A percentile compares a stretch with the other conserved stretches of the same genome.
Conservation (phyloP, 2,329 filamentous ascomycete species). For the Calonectria pseudoturangicola region DNA sequence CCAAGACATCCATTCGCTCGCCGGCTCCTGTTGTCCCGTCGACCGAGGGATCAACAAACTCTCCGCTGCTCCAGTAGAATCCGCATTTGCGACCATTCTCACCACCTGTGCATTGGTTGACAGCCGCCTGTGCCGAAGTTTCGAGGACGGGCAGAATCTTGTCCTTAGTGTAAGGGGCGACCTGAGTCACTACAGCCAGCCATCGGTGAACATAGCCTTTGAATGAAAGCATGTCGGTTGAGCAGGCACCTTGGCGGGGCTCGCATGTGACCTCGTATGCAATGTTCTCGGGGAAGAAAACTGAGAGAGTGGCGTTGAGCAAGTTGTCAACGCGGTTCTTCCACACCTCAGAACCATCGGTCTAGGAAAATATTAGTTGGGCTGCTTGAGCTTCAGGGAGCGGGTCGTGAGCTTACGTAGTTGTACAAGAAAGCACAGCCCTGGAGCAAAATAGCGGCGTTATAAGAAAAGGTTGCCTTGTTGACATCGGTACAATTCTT, state of each 20-base stretch:
- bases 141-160: constrained; percentile 75
- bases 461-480: constrained; percentile 76
- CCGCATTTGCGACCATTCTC: constrained; percentile 76
- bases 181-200: constrained; percentile 75
- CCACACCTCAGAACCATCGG: constrained; percentile 73
- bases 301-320: constrained; percentile 66
- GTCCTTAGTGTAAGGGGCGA: constrained; percentile 75
- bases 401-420: constrained; percentile 59
- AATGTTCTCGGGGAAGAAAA: constrained; percentile 74
- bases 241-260: constrained; percentile 72
- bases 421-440: constrained; percentile 81
- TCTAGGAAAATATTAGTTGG: constrained; percentile 58
- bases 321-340: constrained; percentile 72
- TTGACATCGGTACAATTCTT: constrained; percentile 74
- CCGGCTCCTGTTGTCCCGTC: constrained; percentile 76
- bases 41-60: constrained; percentile 66
- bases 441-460: constrained; percentile 74
- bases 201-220: constrained; percentile 82
- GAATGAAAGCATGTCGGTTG: constrained; percentile 83
- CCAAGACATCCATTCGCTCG: constrained; percentile 75
- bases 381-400: accelerated
- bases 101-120: constrained; percentile 77
- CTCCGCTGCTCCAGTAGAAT: constrained; percentile 74
- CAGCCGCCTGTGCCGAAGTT: constrained; percentile 75
- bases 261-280: constrained; percentile 83